Base-by-base conservation (phyloP, 345 rosid species). In the Psidium friedrichsthalianum region DNA sequence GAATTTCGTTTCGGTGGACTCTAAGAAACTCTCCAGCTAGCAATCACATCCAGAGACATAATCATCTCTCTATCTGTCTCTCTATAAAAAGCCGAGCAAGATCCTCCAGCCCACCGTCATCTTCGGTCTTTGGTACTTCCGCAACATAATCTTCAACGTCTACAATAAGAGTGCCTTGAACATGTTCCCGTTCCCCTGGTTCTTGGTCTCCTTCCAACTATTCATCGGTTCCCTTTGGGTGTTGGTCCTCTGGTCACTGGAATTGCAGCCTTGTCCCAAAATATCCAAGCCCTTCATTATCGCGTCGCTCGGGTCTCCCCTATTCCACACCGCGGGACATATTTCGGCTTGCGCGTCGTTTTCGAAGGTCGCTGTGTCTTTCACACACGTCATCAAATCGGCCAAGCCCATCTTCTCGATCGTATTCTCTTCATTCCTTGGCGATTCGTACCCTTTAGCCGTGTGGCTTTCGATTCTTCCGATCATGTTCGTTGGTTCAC, bases 361-460 rank as follows among this genome's bases (percentile, higher is more conserved):
- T 92, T 97, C 99, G 42, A 97, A 97, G 86, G 99, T 97, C 14
- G 99, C 99, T 56, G 97, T 97, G 83, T 97, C 99, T 29, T 97
- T 97, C 93, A 97, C 99, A 44, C 99, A 95, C 86, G 98, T 97
- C 6, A 97, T 97, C 89, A 97, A 97, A 90, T 97, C 99, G 52
- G 94, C 98, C 0, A 98, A 97, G 89, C 98, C 98, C 22, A 98
- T 94, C n/a, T 95, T 97, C 93, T 93, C 99, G 12, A 98, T 97
- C 85, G 84, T 97, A 11, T 95, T 97, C 93, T 97, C 96, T 24
- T 95, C 98, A 8, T 87, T 97, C 83, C 95, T 97, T 3, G 99
- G 99, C 3, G 98, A 97, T 86, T 86, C 94, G 5, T 97, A 95
- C 56, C 99, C 99, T 1, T 40, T 97, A n/a, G 92, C 94, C 21